Evolutionary conservation across 73 alveolate species (phyloP).

Genomic region (Paraurostyla sp.): DNA sequence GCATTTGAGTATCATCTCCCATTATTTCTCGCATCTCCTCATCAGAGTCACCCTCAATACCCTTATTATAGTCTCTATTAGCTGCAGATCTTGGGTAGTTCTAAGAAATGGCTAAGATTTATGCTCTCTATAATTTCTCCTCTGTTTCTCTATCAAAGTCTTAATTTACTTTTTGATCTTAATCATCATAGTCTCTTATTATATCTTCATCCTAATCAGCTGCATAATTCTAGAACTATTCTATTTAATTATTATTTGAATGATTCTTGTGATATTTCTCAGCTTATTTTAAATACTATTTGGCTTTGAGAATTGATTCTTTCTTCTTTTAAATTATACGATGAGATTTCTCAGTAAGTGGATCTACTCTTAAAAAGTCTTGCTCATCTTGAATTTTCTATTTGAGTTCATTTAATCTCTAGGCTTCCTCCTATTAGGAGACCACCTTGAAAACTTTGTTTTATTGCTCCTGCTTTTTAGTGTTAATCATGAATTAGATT

Average conservation of each 20-base stretch:
- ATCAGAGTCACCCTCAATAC: background rate
- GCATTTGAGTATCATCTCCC: background rate
- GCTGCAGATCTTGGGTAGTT: conserved; percentile 1
- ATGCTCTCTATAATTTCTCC: background rate
- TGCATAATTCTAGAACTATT: background rate
- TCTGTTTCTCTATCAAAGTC: background rate
- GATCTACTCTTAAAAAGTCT: background rate
- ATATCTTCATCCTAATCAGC: background rate
- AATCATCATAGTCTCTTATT: background rate
- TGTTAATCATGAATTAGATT: too few species aligned
- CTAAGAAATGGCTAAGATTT: background rate
- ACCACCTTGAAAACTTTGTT: too few species aligned
- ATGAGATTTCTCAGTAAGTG: background rate
- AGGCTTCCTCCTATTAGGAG: too few species aligned
- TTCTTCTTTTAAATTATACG: background rate
- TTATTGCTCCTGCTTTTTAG: too few species aligned
- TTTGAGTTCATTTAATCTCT: too few species aligned
- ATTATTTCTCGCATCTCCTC: background rate
- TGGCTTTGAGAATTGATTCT: background rate
- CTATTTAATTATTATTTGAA: background rate
- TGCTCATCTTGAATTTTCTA: background rate
- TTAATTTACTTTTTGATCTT: background rate
- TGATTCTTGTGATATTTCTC: background rate
- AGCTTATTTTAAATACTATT: background rate
- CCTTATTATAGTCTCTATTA: background rate